These are phyloP conservation scores for Gryganskiella cystojenkinii DNA, from an alignment of 192 early-diverging fungal species.

Conservation along the genomic window DNA sequence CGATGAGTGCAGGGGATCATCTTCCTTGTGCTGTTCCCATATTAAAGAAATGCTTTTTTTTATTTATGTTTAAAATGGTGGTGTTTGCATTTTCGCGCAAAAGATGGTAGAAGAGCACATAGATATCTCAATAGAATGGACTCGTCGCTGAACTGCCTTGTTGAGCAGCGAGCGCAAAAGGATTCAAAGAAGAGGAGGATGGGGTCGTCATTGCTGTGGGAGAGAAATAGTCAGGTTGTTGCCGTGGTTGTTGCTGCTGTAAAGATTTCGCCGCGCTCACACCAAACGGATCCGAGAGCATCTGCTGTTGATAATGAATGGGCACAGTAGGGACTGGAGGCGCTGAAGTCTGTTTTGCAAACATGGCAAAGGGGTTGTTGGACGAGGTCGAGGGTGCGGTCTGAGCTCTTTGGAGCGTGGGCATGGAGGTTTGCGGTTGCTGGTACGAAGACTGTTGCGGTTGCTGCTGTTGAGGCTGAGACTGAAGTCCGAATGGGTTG, in stretches of 20 bases:
- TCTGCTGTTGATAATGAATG: constrained; percentile 1
- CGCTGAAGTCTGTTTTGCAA: constrained; percentile 15
- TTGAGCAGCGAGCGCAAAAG: too few species aligned
- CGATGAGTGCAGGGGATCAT: too few species aligned
- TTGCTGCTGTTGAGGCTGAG: background rate
- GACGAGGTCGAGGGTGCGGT: background rate
- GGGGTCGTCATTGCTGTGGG: background rate
- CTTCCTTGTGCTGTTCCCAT: too few species aligned
- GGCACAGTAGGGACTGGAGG: background rate
- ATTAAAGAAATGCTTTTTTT: too few species aligned
- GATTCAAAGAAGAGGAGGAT: too few species aligned
- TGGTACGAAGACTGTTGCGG: background rate
- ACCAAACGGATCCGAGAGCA: constrained; percentile 24
- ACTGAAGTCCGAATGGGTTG: constrained; percentile 28
- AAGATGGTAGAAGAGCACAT: too few species aligned
- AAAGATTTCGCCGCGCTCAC: background rate
- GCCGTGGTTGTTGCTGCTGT: constrained; percentile 9
- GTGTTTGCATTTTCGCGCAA: too few species aligned
- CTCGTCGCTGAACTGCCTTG: too few species aligned
- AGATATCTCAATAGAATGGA: too few species aligned
- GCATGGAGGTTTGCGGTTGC: too few species aligned
- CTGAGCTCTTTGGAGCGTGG: constrained; percentile 22
- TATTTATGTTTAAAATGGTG: too few species aligned
- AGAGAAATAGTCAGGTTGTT: constrained; percentile 23
- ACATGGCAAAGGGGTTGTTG: constrained; percentile 35